phyloP scores from a whole-genome alignment of 192 early-diverging fungal species.

The Chytriomyces sp. region DNA sequence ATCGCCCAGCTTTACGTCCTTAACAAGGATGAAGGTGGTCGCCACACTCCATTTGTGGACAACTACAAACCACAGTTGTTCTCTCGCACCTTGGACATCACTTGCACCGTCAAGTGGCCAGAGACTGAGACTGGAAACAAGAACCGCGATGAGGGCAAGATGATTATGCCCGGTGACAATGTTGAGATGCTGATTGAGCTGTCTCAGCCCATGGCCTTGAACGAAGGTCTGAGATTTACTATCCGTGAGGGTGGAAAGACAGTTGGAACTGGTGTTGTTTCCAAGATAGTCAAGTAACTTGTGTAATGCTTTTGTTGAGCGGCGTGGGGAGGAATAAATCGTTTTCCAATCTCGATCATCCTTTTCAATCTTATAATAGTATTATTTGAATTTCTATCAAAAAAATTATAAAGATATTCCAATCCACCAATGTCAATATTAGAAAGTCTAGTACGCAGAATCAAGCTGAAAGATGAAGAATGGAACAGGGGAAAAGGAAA shows the following conservation, averaged over 20 bases:
- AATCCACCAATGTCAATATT: too few relatives aligned
- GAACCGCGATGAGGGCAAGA: conserved; percentile 85
- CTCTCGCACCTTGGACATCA: conserved; percentile 94
- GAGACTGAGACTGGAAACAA: conserved; percentile 66
- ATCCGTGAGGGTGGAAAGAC: conserved; percentile 97
- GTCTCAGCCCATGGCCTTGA: conserved; percentile 78
- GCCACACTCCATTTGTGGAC: conserved; percentile 95
- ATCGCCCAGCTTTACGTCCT: conserved; percentile 90
- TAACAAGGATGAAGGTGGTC: conserved; percentile 97
- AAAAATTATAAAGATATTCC: too few relatives aligned
- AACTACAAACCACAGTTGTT: conserved; percentile 98
- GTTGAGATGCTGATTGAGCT: conserved; percentile 87
- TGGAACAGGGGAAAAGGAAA: not conserved
- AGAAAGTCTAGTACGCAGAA: too few relatives aligned
- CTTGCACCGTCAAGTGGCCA: conserved; percentile 72
- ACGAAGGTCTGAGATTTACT: conserved; percentile 95
- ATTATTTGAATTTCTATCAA: too few relatives aligned
- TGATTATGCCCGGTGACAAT: conserved; percentile 99
- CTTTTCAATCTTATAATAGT: too few relatives aligned
- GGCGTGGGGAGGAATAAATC: too few relatives aligned
- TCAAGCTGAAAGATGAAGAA: too few relatives aligned
- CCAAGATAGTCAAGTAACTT: conserved; percentile 75
- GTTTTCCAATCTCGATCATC: too few relatives aligned
- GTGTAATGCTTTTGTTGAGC: too few relatives aligned
- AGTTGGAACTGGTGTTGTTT: conserved; percentile 90